A percentile compares a stretch with the other conserved stretches of the same genome.
phyloP scores from a whole-genome alignment of 495 filamentous ascomycete genomes.

The Peziza echinospora region DNA sequence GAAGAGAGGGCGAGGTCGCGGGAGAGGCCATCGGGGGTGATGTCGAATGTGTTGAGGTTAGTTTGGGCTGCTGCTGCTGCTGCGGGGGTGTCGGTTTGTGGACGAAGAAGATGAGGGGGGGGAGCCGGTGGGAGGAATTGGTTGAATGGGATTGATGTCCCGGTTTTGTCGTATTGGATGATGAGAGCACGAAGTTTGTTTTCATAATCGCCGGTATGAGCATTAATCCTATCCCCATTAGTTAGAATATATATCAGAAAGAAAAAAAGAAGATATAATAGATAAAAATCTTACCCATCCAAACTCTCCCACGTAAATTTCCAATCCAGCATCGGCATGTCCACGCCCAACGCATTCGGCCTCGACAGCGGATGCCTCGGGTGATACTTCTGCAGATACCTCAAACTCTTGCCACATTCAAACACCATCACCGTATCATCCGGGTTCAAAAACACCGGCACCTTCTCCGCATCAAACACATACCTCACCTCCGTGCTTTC shows the following conservation, averaged over 20 bases:
- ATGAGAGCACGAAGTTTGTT: too few relatives aligned
- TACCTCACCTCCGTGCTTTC: conserved; percentile 35
- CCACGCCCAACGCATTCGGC: conserved; percentile 23
- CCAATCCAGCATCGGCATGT: conserved; percentile 43
- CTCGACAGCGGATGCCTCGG: conserved; percentile 55
- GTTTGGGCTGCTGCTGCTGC: background rate
- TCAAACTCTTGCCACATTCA: conserved; percentile 56
- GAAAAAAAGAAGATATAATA: too few relatives aligned
- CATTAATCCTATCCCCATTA: too few relatives aligned
- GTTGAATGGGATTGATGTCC: too few relatives aligned
- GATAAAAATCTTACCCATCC: conserved; percentile 21
- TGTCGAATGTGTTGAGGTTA: conserved; percentile 27
- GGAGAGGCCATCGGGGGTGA: conserved; percentile 28
- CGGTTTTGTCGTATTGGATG: too few relatives aligned
- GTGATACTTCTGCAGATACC: conserved; percentile 48
- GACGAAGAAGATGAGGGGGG: background rate
- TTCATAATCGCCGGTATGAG: too few relatives aligned
- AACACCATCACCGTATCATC: conserved; percentile 46
- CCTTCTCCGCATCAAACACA: conserved; percentile 33
- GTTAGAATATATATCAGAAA: too few relatives aligned
- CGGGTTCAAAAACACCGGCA: conserved; percentile 43
- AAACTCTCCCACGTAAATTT: conserved; percentile 58
- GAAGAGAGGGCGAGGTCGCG: conserved; percentile 31
- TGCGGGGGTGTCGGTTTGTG: background rate
- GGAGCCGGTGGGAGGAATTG: too few relatives aligned